Base-by-base conservation (phyloP, 352 stramenopile genomes). In the Phytophthora brassicae region DNA sequence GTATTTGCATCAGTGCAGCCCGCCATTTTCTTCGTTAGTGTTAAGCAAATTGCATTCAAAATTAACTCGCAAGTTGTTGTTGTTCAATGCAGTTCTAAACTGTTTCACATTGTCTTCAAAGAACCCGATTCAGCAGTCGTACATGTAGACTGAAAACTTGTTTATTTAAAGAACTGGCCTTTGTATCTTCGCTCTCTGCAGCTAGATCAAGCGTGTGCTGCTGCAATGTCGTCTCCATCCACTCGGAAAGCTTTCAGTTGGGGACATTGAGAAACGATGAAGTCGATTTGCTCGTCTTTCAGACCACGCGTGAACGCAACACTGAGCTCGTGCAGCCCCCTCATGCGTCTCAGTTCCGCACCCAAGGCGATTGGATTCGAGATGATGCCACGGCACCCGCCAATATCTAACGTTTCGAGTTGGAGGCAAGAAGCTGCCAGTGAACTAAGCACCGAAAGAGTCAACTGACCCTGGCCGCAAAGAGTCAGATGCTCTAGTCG, bases 171-270 rank as follows among this genome's bases (percentile, higher is more conserved):
- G n/a, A n/a, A n/a, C n/a, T n/a, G n/a, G n/a, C n/a, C n/a, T n/a
- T n/a, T n/a, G n/a, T n/a, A 31, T 8, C 26, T 31, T 31, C 26
- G 26, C 26, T 31, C 26, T 31, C 26, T 31, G 26, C 8, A 31
- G 26, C 26, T 44, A 57, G 13, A 41, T 50, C 61, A 81, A 29
- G 63, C 48, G 19, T 59, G 42, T 1, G 64, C 59, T 19, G 64
- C 54, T 4, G 63, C 60, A 45, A 73, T 47, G n/a, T 64, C 49
- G 38, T 61, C 36, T 42, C 76, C 78, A 55, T 84, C 72, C 35
- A 87, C 74, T 20, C 81, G 69, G 48, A 87, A 81, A 31, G 62
- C 55, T 66, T 85, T 88, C 17, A 87, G 68, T 41, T 86, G 72
- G 42, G 66, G 68, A 45, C 76, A 88, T 54, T 90, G 70, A 16